Base-by-base conservation (phyloP, 257 asterid species). In the Eucommia ulmoides region DNA sequence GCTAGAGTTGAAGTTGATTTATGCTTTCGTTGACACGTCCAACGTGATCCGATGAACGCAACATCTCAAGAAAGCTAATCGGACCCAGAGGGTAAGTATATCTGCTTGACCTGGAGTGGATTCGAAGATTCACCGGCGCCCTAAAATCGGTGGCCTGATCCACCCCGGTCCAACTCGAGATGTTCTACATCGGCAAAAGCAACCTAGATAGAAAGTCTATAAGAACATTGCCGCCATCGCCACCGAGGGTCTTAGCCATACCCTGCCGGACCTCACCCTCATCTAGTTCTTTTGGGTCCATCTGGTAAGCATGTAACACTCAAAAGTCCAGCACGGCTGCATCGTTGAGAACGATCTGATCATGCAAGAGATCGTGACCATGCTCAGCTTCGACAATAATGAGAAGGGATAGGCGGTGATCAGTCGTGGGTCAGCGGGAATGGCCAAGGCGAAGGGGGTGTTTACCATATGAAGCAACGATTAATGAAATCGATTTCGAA, bases 301-400 rank as follows among this genome's bases (percentile, higher is more conserved):
- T 64, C 74, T 89, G 1, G 78, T 74, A 24, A 83, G 98, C 87
- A 85, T 91, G 96, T 91, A 93, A 93, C 77, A 82, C 67, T 89
- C 97, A 5, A 89, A 80, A 68, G 63, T 74, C 23, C 88, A 84
- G 46, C 82, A 69, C 3, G 92, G 84, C 2, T 60, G 66, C 61
- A 56, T 72, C 0, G 81, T 67, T 2, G 96, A 85, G 1, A 59
- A 46, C 10, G 98, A 91, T 64, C 61, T 41, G 1, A 70, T 82
- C 22, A 81, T 80, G 88, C 76, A 73, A 55, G 80, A 84, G 45
- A 79, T 86, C 8, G 69, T 70, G 51, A 74, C 79, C 0, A 51
- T 91, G 52, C 79, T 91, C 5, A 62, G 77, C n/a, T 86, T 51
- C 41, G 96, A 86, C 70, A 74, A 92, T 52, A 86, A 96, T 49